Percentiles rank a stretch among this genome's conserved stretches.
These are phyloP conservation scores for Porcisia deanei DNA, from an alignment of 208 protist species.

Conservation along the genomic window DNA sequence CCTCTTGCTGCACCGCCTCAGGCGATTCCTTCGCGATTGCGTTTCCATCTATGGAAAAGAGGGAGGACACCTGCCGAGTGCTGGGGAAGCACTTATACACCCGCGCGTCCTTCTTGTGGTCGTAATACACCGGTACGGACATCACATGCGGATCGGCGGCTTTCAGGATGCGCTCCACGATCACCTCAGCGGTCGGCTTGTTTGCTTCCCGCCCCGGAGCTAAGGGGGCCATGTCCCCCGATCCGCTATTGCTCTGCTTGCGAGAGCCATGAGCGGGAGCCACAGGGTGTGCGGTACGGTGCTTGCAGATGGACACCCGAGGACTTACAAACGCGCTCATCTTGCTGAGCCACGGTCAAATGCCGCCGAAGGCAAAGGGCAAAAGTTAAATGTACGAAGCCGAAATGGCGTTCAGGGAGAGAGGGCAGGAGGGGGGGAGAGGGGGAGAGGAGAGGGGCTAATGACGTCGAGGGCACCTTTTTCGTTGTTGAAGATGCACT, in stretches of 20 bases:
- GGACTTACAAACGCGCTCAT: slow-evolving; percentile 19
- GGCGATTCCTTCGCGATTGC: slow-evolving; percentile 78
- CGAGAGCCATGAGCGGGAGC: slow-evolving; percentile 13
- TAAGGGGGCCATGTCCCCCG: slow-evolving; percentile 8
- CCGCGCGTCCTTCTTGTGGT: slow-evolving; percentile 93
- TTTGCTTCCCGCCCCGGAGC: slow-evolving; percentile 25
- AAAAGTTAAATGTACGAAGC: background rate
- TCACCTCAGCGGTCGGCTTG: slow-evolving; percentile 45
- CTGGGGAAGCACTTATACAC: slow-evolving; percentile 90
- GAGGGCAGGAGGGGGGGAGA: too few relatives aligned
- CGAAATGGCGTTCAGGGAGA: too few relatives aligned
- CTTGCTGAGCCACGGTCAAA: background rate
- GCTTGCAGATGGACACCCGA: slow-evolving; percentile 17
- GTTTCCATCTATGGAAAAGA: slow-evolving; percentile 87
- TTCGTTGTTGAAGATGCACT: background rate
- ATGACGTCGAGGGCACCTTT: background rate
- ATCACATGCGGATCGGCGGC: slow-evolving; percentile 92
- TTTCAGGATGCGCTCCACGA: slow-evolving; percentile 93
- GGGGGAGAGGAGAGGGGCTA: too few relatives aligned
- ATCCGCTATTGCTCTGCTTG: slow-evolving; percentile 29
- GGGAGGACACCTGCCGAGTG: slow-evolving; percentile 83
- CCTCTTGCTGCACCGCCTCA: slow-evolving; percentile 89
- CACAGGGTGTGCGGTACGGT: slow-evolving; percentile 3
- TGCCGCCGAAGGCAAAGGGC: background rate
- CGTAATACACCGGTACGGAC: slow-evolving; percentile 92